Conservation (phyloP, 1,284 basidiomycete genomes). For the Sporisorium exsertum region DNA sequence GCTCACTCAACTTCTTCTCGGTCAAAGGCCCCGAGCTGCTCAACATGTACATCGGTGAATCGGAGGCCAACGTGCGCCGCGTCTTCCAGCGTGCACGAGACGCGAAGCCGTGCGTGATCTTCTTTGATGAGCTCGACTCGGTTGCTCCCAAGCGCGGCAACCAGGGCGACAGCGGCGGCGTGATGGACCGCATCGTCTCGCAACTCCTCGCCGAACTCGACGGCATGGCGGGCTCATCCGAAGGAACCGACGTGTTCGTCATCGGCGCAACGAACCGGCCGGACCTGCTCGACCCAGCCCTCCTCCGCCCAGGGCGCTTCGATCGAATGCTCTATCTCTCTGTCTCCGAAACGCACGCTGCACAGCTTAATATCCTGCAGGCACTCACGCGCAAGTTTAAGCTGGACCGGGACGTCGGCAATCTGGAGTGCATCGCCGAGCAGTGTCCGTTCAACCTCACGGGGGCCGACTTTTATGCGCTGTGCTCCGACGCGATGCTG, state of each 20-base stretch:
- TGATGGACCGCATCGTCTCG: slow-evolving; percentile 72
- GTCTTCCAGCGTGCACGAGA: slow-evolving; percentile 71
- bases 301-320: slow-evolving; percentile 76
- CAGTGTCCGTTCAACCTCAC: slow-evolving; percentile 83
- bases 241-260: slow-evolving; percentile 71
- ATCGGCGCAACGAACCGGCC: slow-evolving; percentile 72
- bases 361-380: slow-evolving; percentile 86
- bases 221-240: slow-evolving; percentile 70
- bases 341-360: slow-evolving; percentile 86
- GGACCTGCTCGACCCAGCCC: slow-evolving; percentile 71
- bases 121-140: slow-evolving; percentile 72
- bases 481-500: slow-evolving; percentile 95
- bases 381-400: slow-evolving; percentile 94
- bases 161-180: slow-evolving; percentile 72
- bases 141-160: slow-evolving; percentile 72
- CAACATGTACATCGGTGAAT: slow-evolving; percentile 72
- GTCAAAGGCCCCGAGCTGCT: slow-evolving; percentile 72
- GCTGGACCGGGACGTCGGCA: slow-evolving; percentile 77
- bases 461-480: slow-evolving; percentile 94
- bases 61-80: slow-evolving; percentile 71
- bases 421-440: slow-evolving; percentile 78
- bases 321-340: slow-evolving; percentile 97
- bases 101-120: slow-evolving; percentile 72
- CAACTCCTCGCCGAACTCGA: slow-evolving; percentile 72
- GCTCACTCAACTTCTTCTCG: slow-evolving; percentile 72